Percentiles rank a stretch among this genome's conserved stretches.
Evolutionary conservation across 2,329 filamentous ascomycete species (phyloP).

Genomic region (Eutypa lata): DNA sequence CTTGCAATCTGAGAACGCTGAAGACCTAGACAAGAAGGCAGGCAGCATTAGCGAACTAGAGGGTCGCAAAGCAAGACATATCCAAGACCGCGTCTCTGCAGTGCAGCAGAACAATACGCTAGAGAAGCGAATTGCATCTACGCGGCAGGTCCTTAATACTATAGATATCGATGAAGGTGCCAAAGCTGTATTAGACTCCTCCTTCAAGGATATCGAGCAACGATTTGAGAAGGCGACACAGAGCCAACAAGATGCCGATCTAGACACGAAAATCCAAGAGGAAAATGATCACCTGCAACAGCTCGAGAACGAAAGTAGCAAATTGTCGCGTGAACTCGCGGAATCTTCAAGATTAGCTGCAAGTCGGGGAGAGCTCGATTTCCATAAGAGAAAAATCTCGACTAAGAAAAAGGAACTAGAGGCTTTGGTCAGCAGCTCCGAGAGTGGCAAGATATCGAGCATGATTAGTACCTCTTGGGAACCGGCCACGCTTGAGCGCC

Average conservation of each 20-base stretch:
- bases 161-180: constrained; percentile 84
- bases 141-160: constrained; percentile 67
- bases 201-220: constrained; percentile 65
- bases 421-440: constrained; percentile 67
- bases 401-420: constrained; percentile 72
- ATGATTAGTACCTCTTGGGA: constrained; percentile 67
- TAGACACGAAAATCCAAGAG: constrained; percentile 67
- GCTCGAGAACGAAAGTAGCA: constrained; percentile 69
- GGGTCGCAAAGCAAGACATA: constrained; percentile 67
- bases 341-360: constrained; percentile 78
- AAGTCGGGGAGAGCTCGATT: constrained; percentile 80
- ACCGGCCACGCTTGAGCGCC: constrained; percentile 63
- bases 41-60: constrained; percentile 69
- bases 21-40: constrained; percentile 73
- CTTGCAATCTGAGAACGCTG: constrained; percentile 67
- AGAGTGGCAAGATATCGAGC: constrained; percentile 65
- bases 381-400: constrained; percentile 74
- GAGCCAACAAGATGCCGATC: constrained; percentile 61
- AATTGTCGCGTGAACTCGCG: constrained; percentile 74
- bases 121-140: constrained; percentile 62
- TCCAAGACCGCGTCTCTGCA: constrained; percentile 70
- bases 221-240: constrained; percentile 60
- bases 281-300: constrained; percentile 63
- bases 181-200: constrained; percentile 72
- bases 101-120: constrained; percentile 70